These are phyloP conservation scores for Nemania sp. DNA, from an alignment of 2,329 filamentous ascomycete species.

Conservation along the genomic window DNA sequence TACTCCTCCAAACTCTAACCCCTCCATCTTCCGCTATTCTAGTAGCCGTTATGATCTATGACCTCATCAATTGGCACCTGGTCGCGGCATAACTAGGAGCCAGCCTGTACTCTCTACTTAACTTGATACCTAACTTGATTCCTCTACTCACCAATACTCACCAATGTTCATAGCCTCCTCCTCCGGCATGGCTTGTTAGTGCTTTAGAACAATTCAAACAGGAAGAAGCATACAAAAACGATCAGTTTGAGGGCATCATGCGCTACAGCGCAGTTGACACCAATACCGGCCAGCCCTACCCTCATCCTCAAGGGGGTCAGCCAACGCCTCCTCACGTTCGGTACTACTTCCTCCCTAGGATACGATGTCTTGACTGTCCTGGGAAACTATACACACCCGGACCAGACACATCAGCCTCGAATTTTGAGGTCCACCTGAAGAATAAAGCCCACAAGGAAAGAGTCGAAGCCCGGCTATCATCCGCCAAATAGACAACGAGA, in stretches of 20 bases:
- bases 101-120: conserved; percentile 20
- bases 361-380: conserved; percentile 89
- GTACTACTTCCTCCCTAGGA: conserved; percentile 84
- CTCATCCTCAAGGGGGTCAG: conserved; percentile 52
- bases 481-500: conserved; percentile 17
- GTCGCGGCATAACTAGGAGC: conserved; percentile 19
- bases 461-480: conserved; percentile 53
- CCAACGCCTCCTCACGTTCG: conserved; percentile 67
- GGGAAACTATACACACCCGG: conserved; percentile 93
- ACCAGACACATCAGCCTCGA: conserved; percentile 80
- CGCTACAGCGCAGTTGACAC: conserved; percentile 82
- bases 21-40: conserved; percentile 40
- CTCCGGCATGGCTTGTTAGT: conserved; percentile 81
- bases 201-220: conserved; percentile 73
- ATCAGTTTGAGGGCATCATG: conserved; percentile 90
- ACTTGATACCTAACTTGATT: conserved; percentile 11
- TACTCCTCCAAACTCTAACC: conserved; percentile 26
- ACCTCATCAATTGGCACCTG: conserved; percentile 24
- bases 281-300: conserved; percentile 67
- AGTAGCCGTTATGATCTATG: conserved; percentile 41
- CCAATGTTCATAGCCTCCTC: conserved; percentile 65
- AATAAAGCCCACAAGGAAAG: conserved; percentile 79
- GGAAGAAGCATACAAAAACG: conserved; percentile 68
- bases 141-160: conserved; percentile 37
- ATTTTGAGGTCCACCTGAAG: conserved; percentile 91